phyloP scores from a whole-genome alignment of 1,284 basidiomycete species.

The Ganoderma sinense region DNA sequence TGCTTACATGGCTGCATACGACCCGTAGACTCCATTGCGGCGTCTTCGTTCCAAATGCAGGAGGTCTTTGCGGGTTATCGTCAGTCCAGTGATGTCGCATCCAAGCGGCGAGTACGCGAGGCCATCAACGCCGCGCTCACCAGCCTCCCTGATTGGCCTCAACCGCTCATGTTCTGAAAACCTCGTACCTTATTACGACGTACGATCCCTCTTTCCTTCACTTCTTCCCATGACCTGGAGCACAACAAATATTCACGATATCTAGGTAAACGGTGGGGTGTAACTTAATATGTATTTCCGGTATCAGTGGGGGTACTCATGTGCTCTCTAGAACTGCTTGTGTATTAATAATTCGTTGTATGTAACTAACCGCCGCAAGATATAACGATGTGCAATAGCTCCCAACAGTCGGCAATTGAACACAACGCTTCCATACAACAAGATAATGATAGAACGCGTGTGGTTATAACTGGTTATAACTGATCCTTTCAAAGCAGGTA shows the following conservation, averaged over 20 bases:
- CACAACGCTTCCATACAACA: neutral
- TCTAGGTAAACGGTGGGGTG: neutral
- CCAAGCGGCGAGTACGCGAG: slow-evolving; percentile 48
- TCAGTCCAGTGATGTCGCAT: slow-evolving; percentile 47
- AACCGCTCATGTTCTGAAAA: slow-evolving; percentile 28
- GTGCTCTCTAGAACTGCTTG: neutral
- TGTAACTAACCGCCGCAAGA: neutral
- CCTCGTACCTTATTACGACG: neutral
- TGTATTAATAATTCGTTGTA: neutral
- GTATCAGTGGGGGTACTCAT: neutral
- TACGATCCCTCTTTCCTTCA: neutral
- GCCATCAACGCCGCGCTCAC: slow-evolving; percentile 47
- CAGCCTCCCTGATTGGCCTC: slow-evolving; percentile 47
- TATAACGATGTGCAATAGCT: neutral
- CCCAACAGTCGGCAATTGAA: neutral
- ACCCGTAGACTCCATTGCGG: slow-evolving; percentile 43
- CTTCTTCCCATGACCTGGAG: no score
- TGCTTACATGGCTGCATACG: neutral
- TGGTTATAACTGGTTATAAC: neutral
- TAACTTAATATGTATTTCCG: slow-evolving; percentile 1
- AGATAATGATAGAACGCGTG: neutral
- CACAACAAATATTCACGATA: neutral
- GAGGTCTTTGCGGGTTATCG: slow-evolving; percentile 46
- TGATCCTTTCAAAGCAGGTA: neutral
- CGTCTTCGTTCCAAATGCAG: slow-evolving; percentile 46